phyloP scores from a whole-genome alignment of 352 stramenopile genomes.

The Phytopythium vexans region DNA sequence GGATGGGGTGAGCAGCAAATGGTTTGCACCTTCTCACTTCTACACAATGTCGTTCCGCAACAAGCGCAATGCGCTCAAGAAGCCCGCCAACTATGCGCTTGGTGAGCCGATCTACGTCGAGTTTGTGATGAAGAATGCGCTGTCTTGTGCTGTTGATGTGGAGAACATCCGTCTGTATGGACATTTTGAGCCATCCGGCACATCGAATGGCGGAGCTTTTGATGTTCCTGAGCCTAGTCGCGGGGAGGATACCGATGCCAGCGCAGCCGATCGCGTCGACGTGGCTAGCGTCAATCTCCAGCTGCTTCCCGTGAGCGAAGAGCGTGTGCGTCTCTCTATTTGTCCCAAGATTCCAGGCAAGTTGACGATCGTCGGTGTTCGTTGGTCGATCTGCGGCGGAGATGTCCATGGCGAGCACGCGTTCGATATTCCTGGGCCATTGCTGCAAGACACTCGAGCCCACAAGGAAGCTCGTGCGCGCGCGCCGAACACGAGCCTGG shows the following conservation, averaged over 20 bases:
- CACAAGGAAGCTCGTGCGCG: conserved; percentile 69
- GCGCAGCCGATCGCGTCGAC: conserved; percentile 25
- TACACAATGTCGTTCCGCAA: conserved; percentile 55
- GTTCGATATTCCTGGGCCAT: conserved; percentile 75
- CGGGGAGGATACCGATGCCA: background rate
- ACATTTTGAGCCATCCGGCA: conserved; percentile 39
- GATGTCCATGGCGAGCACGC: conserved; percentile 79
- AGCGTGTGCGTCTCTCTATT: conserved; percentile 63
- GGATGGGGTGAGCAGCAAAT: conserved; percentile 13
- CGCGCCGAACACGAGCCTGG: conserved; percentile 72
- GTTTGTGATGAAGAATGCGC: conserved; percentile 85
- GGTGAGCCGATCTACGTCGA: conserved; percentile 83
- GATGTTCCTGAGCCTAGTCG: conserved; percentile 35
- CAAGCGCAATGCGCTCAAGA: conserved; percentile 41
- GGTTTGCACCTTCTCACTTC: conserved; percentile 43
- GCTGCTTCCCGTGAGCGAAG: conserved; percentile 71
- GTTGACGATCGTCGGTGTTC: conserved; percentile 62
- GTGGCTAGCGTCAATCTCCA: conserved; percentile 76
- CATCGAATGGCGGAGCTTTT: conserved; percentile 19
- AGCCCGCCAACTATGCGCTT: conserved; percentile 63
- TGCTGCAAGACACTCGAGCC: conserved; percentile 78
- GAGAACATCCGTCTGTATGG: conserved; percentile 80
- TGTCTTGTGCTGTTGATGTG: conserved; percentile 80
- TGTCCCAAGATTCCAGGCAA: conserved; percentile 56
- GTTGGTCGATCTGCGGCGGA: conserved; percentile 81